A percentile compares a stretch with the other conserved stretches of the same genome.
These are phyloP conservation scores for Backusella tarrabulga DNA, from an alignment of 192 early-diverging fungal species.

Conservation along the genomic window DNA sequence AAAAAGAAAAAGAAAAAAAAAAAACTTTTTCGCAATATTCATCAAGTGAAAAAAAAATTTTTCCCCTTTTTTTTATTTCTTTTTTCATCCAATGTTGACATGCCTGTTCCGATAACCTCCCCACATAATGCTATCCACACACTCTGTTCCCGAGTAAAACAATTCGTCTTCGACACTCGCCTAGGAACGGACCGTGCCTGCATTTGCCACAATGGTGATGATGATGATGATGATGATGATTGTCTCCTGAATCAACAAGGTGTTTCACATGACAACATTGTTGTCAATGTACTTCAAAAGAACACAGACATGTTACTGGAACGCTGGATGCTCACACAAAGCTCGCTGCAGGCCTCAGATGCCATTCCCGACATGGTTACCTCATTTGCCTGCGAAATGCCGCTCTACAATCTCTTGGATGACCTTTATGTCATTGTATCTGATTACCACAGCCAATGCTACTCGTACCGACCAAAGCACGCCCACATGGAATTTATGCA, in stretches of 20 bases:
- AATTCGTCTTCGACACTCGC: background rate
- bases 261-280: background rate
- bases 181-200: background rate
- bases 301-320: background rate
- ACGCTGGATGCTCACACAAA: background rate
- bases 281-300: slow-evolving; percentile 4
- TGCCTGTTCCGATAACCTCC: background rate
- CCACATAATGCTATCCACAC: background rate
- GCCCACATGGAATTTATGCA: background rate
- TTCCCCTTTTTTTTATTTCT: background rate
- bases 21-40: background rate
- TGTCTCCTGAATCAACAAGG: background rate
- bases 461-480: background rate
- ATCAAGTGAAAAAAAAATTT: background rate
- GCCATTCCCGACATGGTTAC: background rate
- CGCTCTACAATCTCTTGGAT: background rate
- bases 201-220: background rate
- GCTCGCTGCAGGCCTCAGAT: background rate
- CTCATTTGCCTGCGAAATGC: background rate
- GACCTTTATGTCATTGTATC: background rate
- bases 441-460: background rate
- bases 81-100: background rate
- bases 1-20: background rate
- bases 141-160: background rate
- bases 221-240: background rate